Conservation (phyloP, 1,284 basidiomycete genomes). For the Puccinia coronata region DNA sequence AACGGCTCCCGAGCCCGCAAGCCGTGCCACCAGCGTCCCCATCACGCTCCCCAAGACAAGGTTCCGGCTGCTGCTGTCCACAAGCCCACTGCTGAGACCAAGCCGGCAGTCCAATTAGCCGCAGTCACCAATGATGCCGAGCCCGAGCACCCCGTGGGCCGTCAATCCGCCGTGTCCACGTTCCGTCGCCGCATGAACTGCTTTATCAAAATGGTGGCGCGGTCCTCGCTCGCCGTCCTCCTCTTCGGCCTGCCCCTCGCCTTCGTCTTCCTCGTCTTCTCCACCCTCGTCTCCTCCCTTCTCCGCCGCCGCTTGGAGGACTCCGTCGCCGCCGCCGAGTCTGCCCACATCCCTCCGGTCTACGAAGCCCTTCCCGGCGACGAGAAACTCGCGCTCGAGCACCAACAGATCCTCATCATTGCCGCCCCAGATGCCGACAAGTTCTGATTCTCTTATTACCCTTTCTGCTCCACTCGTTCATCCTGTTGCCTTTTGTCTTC, state of each 20-base stretch:
- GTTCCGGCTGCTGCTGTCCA: neutral
- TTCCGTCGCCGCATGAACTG: conserved; percentile 15
- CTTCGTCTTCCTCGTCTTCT: conserved; percentile 17
- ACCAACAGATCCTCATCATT: neutral
- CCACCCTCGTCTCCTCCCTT: neutral
- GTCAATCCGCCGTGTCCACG: too few relatives aligned
- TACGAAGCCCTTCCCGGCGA: neutral
- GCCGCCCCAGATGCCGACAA: neutral
- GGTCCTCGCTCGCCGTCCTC: conserved; percentile 19
- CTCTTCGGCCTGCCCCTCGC: conserved; percentile 9
- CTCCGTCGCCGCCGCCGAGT: neutral
- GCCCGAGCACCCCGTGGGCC: too few relatives aligned
- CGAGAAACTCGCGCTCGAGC: neutral
- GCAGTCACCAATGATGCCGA: too few relatives aligned
- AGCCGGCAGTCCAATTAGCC: too few relatives aligned
- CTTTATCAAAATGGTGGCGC: conserved; percentile 12
- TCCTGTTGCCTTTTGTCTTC: too few relatives aligned
- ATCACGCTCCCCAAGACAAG: conserved; percentile 4
- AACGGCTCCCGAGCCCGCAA: neutral
- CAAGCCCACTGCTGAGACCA: too few relatives aligned
- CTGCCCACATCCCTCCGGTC: neutral
- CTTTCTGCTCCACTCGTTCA: too few relatives aligned
- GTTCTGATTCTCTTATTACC: neutral
- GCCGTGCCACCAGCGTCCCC: conserved; percentile 19
- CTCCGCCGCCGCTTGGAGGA: neutral